Evolutionary conservation across 208 protist genomes (phyloP), one percentile per base, ranked within the genome.

Genomic region (Vickermania spadyakhi): DNA sequence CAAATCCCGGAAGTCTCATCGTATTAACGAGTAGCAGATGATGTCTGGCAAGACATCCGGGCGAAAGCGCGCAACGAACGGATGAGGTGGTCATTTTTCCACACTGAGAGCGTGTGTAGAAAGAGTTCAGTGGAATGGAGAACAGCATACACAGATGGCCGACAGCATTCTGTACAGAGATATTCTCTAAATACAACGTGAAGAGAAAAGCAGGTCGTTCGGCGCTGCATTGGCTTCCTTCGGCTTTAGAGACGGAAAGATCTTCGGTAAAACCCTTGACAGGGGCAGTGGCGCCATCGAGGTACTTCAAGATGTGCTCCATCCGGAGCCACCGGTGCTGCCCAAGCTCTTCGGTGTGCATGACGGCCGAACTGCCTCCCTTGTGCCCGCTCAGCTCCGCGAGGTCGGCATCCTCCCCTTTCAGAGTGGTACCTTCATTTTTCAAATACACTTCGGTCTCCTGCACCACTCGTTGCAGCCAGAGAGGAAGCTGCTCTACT

Each of bases 1-100:
- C 83, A 68, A 92, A 95, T 4, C 88, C 88, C 1, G 88, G 88
- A 62, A 87, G 81, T 0, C 84, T 79, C 75, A 95, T 78, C 30
- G 85, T 92, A 76, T 95, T 95, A 2, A 95, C 55, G 13, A 89
- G 69, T 11, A 95, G 76, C 29, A 95, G 75, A 50, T 89, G 78
- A 50, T 89, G 79, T 0, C 78, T 76, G 2, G 60, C 36, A 21
- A 95, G 52, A 1, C 71, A 50, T 31, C 83, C 87, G 13, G 71
- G 73, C 31, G 64, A 66, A 4, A 92, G 72, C 13, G 70, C 79
- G 64, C 84, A 95, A 18, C 90, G 62, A 41, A 91, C 58, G 1
- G 84, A 64, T 11, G 77, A 64, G 65, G 74, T 84, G 23, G 82
- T 83, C 83, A 92, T 91, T 68, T 95, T 95, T 27, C 74, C 81